Evolutionary conservation across 2,329 filamentous ascomycete genomes (phyloP).

Genomic region (Cladosporium sp.): DNA sequence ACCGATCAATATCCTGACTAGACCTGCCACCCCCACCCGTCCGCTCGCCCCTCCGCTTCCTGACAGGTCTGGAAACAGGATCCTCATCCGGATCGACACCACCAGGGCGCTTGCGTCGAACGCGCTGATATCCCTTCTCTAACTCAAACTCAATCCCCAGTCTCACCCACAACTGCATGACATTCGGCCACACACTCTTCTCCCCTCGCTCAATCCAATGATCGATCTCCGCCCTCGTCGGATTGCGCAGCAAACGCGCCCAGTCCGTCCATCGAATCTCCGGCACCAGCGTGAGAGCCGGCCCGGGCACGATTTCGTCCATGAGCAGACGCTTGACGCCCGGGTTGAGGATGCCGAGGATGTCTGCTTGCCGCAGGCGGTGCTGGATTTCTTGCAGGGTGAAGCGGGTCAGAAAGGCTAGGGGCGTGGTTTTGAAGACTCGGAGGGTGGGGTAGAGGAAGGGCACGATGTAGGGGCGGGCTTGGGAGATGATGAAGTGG

Average conservation of each 20-base stretch:
- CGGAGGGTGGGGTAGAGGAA: constrained; percentile 33
- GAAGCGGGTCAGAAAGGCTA: constrained; percentile 51
- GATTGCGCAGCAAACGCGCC: constrained; percentile 73
- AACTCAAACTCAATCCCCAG: constrained; percentile 85
- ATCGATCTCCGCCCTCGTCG: constrained; percentile 68
- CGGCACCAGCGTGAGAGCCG: constrained; percentile 76
- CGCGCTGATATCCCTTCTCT: constrained; percentile 77
- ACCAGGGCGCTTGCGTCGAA: constrained; percentile 35
- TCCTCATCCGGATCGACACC: neutral
- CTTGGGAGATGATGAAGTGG: constrained; percentile 92
- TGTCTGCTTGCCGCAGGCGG: constrained; percentile 75
- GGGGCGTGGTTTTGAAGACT: neutral
- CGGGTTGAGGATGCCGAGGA: constrained; percentile 48
- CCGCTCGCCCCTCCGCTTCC: neutral
- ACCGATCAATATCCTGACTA: neutral
- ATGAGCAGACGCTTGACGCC: constrained; percentile 25
- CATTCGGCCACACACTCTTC: constrained; percentile 83
- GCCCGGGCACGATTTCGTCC: constrained; percentile 68
- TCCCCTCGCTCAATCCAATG: constrained; percentile 87
- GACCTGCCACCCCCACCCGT: neutral
- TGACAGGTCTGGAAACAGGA: neutral
- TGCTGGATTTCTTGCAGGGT: constrained; percentile 75
- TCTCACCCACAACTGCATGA: constrained; percentile 74
- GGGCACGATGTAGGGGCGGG: constrained; percentile 81
- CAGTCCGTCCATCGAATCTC: constrained; percentile 72